Evolutionary conservation across 2,329 filamentous ascomycete genomes (phyloP), one percentile per base, ranked within the genome.

Genomic region (Nemania bipapillata): DNA sequence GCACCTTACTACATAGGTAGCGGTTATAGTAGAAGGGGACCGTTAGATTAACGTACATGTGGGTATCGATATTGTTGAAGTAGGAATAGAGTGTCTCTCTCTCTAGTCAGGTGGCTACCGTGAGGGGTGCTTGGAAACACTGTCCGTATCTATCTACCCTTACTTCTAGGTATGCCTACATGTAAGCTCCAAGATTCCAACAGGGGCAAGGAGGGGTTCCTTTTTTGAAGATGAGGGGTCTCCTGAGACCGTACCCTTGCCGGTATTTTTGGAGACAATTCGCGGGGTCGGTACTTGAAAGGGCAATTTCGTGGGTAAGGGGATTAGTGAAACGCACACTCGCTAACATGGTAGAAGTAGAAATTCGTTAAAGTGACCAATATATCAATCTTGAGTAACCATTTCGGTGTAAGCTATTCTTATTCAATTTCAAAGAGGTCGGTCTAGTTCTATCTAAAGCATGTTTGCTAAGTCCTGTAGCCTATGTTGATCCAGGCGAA

Each of bases 241-340:
- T 50, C n/a, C n/a, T n/a, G n/a, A n/a, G n/a, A 28, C 47, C 47
- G 47, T 28, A 17, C 20, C 15, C 22, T 8, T 50, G 32, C n/a
- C 50, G 28, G 28, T 32, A 5, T 28, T 60, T 54, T 28, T 52
- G 57, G 50, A 50, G 58, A 30, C 28, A 22, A 37, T 32, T 8
- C 28, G 50, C 50, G 50, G 50, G 26, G 50, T 20, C 26, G 50
- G 26, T 35, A 32, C 50, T 54, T 32, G 26, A n/a, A 22, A 6
- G 49, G n/a, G n/a, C n/a, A 30, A 49, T 49, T 9, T 49, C 11
- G 11, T 17, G 3, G 17, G 9, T 5, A 17, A 1, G 1, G 17
- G 40, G 6, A 45, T 4, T 32, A 45, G 40, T 45, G 30, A 8
- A 8, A 8, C 17, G 3, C 6, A 7, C 15, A n/a, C 3, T 20